phyloP scores from a whole-genome alignment of 2,329 filamentous ascomycete species.

The Verticillium klebahnii region DNA sequence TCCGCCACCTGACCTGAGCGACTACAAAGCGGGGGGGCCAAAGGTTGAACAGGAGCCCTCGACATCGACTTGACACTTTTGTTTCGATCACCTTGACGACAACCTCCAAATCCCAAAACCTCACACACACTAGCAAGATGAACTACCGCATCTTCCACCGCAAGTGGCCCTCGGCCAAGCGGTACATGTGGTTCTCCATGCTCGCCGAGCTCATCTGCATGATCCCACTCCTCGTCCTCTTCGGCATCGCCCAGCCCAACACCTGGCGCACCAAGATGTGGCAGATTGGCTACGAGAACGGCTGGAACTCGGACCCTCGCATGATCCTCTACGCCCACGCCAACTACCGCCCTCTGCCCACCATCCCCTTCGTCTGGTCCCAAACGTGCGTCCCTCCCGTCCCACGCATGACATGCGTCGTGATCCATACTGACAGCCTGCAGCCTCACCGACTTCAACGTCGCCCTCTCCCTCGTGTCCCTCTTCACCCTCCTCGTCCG shows the following conservation, averaged over 20 bases:
- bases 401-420: not conserved
- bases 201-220: slow-evolving; percentile 61
- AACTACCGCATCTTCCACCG: slow-evolving; percentile 54
- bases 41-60: not conserved
- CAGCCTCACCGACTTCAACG: slow-evolving; percentile 71
- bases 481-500: slow-evolving; percentile 74
- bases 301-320: slow-evolving; percentile 70
- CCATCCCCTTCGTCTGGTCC: slow-evolving; percentile 68
- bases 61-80: not conserved
- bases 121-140: slow-evolving; percentile 20
- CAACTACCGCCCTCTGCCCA: slow-evolving; percentile 60
- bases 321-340: slow-evolving; percentile 69
- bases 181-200: slow-evolving; percentile 58
- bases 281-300: slow-evolving; percentile 64
- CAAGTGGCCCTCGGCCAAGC: slow-evolving; percentile 38
- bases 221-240: slow-evolving; percentile 63
- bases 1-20: not conserved
- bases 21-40: not conserved
- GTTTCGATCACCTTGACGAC: not conserved
- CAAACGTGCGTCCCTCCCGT: slow-evolving; percentile 51
- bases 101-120: not conserved
- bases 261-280: slow-evolving; percentile 68
- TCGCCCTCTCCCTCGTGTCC: slow-evolving; percentile 69
- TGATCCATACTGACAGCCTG: slow-evolving; percentile 2
- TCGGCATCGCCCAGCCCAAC: slow-evolving; percentile 67